These are phyloP conservation scores for Salvia rosmarinus DNA, from an alignment of 257 asterid species.

Conservation along the genomic window DNA sequence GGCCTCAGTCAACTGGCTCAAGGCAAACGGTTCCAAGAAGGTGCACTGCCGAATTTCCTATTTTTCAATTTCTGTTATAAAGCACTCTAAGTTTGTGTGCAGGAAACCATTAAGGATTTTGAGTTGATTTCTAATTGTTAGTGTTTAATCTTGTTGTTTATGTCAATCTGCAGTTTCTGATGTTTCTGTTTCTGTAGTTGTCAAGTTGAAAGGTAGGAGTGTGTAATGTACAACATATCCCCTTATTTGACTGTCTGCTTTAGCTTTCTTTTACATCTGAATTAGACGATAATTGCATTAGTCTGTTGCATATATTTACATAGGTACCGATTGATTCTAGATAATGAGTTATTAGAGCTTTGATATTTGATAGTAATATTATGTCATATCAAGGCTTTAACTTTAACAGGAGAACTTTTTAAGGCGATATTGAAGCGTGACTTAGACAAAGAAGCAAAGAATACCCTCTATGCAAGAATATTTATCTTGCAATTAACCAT, in stretches of 20 bases:
- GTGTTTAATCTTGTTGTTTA: conserved; percentile 12
- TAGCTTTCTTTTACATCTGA: no score
- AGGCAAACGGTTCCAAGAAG: conserved; percentile 90
- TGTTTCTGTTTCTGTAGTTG: not conserved
- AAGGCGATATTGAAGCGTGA: not conserved
- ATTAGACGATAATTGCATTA: conserved; percentile 8
- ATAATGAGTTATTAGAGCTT: not conserved
- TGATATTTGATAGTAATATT: not conserved
- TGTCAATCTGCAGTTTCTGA: not conserved
- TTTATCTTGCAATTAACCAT: not conserved
- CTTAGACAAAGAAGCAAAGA: not conserved
- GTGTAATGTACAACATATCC: not conserved
- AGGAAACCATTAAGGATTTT: no score
- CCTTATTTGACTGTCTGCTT: not conserved
- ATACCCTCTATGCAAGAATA: no score
- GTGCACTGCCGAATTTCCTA: conserved; percentile 38
- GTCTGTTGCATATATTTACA: not conserved
- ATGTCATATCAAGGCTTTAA: no score
- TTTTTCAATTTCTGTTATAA: not conserved
- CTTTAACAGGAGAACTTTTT: not conserved
- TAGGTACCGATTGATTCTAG: not conserved
- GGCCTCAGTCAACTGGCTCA: conserved; percentile 93
- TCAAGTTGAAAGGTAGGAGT: not conserved
- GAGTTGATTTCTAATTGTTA: no score
- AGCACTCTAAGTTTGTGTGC: not conserved